Evolutionary conservation across 331 rosid genomes (phyloP), one percentile per base, ranked within the genome.

Genomic region (Spiraea crenata): DNA sequence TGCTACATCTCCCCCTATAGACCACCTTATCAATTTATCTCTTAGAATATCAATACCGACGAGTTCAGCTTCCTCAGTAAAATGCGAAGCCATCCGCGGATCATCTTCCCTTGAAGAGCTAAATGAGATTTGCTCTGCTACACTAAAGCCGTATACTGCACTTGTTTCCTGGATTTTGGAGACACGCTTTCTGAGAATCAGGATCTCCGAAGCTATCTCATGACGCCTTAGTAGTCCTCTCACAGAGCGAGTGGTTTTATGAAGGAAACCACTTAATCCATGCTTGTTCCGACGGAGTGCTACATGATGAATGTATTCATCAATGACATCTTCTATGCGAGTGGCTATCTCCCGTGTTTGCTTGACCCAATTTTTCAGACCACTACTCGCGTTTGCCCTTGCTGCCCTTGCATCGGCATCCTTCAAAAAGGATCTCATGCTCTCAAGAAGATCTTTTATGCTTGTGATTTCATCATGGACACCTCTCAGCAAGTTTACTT

Each of bases 251-350:
- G 50, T 11, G 31, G 31, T 57, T 15, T 76, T 68, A 14, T n/a
- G 15, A 37, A 76, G 8, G 42, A 60, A 73, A 35, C 68, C 75
- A 3, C 2, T 12, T 2, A 66, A 15, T 9, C 74, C 59, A 62
- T 42, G 31, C 31, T 25, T 25, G 31, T 25, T 25, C 1, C 31
- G 31, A 25, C 31, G 31, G 2, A 25, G 31, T 25, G 31, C 31
- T 25, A 25, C 31, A 25, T 25, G 31, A 25, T 25, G 31, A 25
- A 25, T 25, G 57, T 83, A 77, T 13, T 69, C 40, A 57, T 80
- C 87, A 45, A 76, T 74, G 10, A 73, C 75, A 59, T 79, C 80
- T 83, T 83, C 87, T 5, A 79, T 76, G n/a, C 16, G 44, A 20
- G 63, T 59, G 11, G 84, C 79, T 7, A 62, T 50, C 74, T 80